Evolutionary conservation across 345 rosid genomes (phyloP), one percentile per base, ranked within the genome.

Genomic region (Barbarea vulgaris): DNA sequence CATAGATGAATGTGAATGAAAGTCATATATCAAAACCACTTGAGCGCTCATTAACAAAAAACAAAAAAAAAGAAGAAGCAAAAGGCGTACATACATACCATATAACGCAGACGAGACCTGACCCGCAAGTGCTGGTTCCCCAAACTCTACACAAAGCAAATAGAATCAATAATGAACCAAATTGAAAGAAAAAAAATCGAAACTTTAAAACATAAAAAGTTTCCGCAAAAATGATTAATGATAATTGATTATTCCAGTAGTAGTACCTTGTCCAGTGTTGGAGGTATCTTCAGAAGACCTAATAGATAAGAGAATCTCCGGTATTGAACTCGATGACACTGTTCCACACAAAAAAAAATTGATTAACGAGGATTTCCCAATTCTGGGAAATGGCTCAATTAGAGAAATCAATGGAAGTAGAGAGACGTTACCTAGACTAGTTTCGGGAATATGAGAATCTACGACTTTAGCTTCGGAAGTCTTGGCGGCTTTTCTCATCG

Each of bases 71-170:
- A 63, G 14, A 41, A 56, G 15, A 12, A 36, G 18, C 8, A 69
- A 48, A 25, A 22, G 4, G 12, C 21, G n/a, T n/a, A n/a, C n/a
- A 5, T 41, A 51, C 69, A 60, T 54, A 69, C 80, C 80, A 75
- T 39, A 4, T 6, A 76, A 69, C 30, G 48, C 11, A 52, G 57
- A 61, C 5, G 80, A 76, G 62, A 76, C 24, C 22, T 42, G 50
- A 69, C 61, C 57, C 4, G 64, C 67, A 9, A 69, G 75, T 61
- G 51, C 14, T 5, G 17, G 37, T 31, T 44, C 64, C 2, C 10
- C 48, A 30, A 25, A 46, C 24, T n/a, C 79, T 76, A 61, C 56
- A 33, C 33, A 74, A 59, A 36, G 68, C 27, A 39, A 72, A 2
- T 8, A 28, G 3, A 30, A 48, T 4, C 17, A 53, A 47, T 15